Conservation (phyloP, 768 basidiomycete species). For the Lactarius pseudohatsudake region DNA sequence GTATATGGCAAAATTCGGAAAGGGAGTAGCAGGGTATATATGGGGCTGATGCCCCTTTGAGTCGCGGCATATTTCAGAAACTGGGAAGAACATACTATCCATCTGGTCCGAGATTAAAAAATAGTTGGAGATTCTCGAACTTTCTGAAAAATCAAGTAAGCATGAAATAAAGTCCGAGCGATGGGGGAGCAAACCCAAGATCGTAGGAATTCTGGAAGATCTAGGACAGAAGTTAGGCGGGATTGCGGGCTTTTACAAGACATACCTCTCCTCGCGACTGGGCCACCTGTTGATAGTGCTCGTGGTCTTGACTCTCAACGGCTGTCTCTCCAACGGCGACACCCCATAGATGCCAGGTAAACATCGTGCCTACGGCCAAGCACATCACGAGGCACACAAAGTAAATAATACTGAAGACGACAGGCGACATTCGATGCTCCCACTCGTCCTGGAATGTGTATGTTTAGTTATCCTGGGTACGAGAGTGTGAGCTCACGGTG, state of each 20-base stretch:
- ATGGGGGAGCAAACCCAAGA: slow-evolving; percentile 57
- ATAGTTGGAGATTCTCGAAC: slow-evolving; percentile 69
- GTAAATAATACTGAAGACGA: slow-evolving; percentile 71
- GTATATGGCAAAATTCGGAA: slow-evolving; percentile 77
- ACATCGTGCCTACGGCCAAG: slow-evolving; percentile 72
- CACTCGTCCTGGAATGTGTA: slow-evolving; percentile 30
- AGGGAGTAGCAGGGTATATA: slow-evolving; percentile 80
- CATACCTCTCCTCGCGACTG: slow-evolving; percentile 66
- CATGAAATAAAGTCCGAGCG: not conserved
- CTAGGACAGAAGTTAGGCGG: slow-evolving; percentile 38
- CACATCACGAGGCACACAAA: slow-evolving; percentile 75
- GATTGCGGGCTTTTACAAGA: slow-evolving; percentile 9
- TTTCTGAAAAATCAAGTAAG: slow-evolving; percentile 38
- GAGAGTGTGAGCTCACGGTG: slow-evolving; percentile 37
- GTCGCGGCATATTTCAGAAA: not conserved
- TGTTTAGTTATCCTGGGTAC: not conserved
- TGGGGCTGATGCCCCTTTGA: slow-evolving; percentile 49
- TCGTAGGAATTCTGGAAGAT: slow-evolving; percentile 90
- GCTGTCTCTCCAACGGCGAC: slow-evolving; percentile 77
- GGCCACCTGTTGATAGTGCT: slow-evolving; percentile 70
- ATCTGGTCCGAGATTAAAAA: slow-evolving; percentile 80
- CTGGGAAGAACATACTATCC: slow-evolving; percentile 69
- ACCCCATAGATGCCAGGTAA: slow-evolving; percentile 69
- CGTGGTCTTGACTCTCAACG: slow-evolving; percentile 88
- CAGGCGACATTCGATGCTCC: slow-evolving; percentile 54